Conservation (phyloP, 2,329 filamentous ascomycete genomes). For the Monosporascus sp. region DNA sequence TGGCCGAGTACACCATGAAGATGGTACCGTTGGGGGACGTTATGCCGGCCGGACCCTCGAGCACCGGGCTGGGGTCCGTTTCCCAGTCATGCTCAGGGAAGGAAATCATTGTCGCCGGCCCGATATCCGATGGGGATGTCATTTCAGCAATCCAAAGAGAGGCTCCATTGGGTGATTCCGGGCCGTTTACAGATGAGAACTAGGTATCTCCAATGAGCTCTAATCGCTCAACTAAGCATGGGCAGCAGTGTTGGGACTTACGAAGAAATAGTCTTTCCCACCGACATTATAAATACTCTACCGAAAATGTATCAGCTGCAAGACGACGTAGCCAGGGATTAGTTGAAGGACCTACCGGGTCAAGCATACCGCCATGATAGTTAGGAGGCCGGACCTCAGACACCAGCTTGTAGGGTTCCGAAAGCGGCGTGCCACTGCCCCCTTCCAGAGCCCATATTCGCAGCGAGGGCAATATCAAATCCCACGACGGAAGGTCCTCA, state of each 20-base stretch:
- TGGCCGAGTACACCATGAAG: conserved; percentile 14
- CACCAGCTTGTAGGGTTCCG: conserved; percentile 3
- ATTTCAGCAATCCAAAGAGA: conserved; percentile 14
- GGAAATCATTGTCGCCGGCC: conserved; percentile 11
- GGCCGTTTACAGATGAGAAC: conserved; percentile 10
- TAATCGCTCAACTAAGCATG: too few relatives aligned
- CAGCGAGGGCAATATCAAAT: conserved; percentile 10
- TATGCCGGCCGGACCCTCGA: conserved; percentile 12
- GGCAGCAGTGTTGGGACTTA: neutral
- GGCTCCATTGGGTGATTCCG: conserved; percentile 10
- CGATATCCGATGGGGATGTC: conserved; percentile 4
- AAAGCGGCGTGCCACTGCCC: conserved; percentile 7
- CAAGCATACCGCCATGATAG: conserved; percentile 11
- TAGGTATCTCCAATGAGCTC: neutral
- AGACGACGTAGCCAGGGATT: neutral
- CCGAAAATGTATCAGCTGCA: neutral
- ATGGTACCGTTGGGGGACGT: conserved; percentile 6
- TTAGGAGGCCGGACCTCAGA: conserved; percentile 9
- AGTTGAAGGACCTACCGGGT: neutral
- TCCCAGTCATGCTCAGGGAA: conserved; percentile 11
- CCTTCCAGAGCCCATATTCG: conserved; percentile 8
- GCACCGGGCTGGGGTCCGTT: conserved; percentile 5
- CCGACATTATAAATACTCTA: conserved; percentile 1
- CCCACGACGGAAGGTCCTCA: conserved; percentile 9
- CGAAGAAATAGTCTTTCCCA: conserved; percentile 1